Base-by-base conservation (phyloP, 768 basidiomycete genomes). In the Lentinus brumalis region DNA sequence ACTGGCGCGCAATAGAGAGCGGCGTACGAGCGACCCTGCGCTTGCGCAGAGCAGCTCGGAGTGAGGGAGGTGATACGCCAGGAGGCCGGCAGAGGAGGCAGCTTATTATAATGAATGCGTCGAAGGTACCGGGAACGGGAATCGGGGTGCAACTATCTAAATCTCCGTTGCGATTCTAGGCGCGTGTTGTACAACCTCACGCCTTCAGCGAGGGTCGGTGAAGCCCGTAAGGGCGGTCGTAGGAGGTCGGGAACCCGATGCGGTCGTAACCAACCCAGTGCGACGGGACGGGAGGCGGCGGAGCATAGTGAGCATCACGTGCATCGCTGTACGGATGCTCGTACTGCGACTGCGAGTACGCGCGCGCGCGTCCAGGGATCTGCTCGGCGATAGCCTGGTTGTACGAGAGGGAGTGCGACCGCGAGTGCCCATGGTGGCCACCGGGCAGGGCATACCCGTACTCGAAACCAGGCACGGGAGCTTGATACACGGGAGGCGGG, bases 321-420 rank as follows among this genome's bases (percentile, higher is more conserved):
- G 78, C 63, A 59, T 86, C 81, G 62, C 77, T 77, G 68, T 79
- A 79, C 57, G 76, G 72, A 62, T 81, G 83, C 53, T 86, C 84
- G 69, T 81, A 86, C 53, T 76, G 78, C 41, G 83, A 75, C 68
- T 88, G 84, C 42, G 86, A 85, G 64, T 84, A 85, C 41, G 86
- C 84, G 60, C 83, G 85, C 63, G 77, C 68, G 63, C 86, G 87
- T 62, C 78, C 76, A 57, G 79, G 76, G 41, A 77, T 67, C 50
- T 78, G 75, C 21, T 64, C 71, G 29, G 76, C 73, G 66, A 77
- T 77, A 61, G 85, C 83, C 61, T 82, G 78, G 57, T 82, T 77
- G 69, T 81, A 84, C 57, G 80, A 80, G 62, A 83, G 74, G 30
- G 86, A 83, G 64, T 83, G 85, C 62, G 86, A 82, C 61, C 83